Conservation (phyloP, 768 basidiomycete genomes). For the Leccinum fibrillosum region DNA sequence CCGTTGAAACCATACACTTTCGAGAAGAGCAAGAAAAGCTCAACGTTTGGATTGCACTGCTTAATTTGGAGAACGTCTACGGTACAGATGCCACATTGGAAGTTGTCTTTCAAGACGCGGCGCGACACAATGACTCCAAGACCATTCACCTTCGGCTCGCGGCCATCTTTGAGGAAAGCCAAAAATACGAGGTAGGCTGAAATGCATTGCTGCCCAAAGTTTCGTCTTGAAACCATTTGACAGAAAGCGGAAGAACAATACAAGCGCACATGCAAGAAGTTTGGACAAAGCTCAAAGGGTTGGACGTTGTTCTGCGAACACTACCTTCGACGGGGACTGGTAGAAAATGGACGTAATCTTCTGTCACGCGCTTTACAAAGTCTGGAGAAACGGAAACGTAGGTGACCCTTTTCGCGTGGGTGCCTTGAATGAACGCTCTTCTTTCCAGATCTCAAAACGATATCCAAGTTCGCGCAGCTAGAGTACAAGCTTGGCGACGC, state of each 20-base stretch:
- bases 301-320: conserved; percentile 90
- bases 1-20: conserved; percentile 85
- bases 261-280: conserved; percentile 89
- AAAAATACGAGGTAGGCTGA: conserved; percentile 67
- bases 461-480: conserved; percentile 90
- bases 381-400: conserved; percentile 92
- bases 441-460: conserved; percentile 83
- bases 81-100: conserved; percentile 83
- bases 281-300: conserved; percentile 87
- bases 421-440: not conserved
- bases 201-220: not conserved
- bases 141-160: conserved; percentile 84
- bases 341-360: conserved; percentile 81
- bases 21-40: conserved; percentile 94
- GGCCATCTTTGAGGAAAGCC: conserved; percentile 78
- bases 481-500: conserved; percentile 94
- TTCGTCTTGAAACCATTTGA: not conserved
- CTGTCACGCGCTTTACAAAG: conserved; percentile 86
- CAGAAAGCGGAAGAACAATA: conserved; percentile 94
- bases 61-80: conserved; percentile 93
- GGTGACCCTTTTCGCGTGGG: conserved; percentile 29
- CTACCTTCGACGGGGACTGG: conserved; percentile 66
- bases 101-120: conserved; percentile 84
- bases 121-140: conserved; percentile 88
- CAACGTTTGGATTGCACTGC: conserved; percentile 95